Evolutionary conservation across 768 basidiomycete species (phyloP).

Genomic region (Mycena floridula): DNA sequence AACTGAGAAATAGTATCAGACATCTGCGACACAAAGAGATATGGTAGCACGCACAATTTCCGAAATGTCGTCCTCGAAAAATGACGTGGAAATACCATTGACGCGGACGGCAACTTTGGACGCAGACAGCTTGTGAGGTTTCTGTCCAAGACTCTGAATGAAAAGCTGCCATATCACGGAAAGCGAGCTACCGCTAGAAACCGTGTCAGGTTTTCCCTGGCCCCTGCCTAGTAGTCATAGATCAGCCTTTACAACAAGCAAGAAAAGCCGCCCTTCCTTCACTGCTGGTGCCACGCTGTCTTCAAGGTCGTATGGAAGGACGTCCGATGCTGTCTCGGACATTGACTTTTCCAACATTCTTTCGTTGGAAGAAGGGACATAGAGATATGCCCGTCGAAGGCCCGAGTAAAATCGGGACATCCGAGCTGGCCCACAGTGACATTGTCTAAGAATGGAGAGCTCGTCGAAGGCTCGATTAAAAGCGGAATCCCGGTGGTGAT

Average conservation of each 20-base stretch:
- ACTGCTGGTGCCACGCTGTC: slow-evolving; percentile 74
- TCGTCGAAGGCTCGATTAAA: no score
- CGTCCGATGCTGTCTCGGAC: slow-evolving; percentile 53
- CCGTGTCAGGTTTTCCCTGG: no score
- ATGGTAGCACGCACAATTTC: slow-evolving; percentile 49
- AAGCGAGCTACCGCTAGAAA: no score
- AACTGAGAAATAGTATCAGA: slow-evolving; percentile 27
- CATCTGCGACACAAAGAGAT: neutral
- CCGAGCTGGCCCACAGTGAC: no score
- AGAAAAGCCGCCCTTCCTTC: no score
- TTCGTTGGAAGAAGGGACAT: slow-evolving; percentile 77
- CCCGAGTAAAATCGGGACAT: neutral
- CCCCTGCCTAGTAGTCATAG: no score
- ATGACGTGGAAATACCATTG: slow-evolving; percentile 60
- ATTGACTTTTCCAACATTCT: slow-evolving; percentile 81
- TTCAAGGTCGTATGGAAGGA: slow-evolving; percentile 84
- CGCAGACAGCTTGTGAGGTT: slow-evolving; percentile 32
- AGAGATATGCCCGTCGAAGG: slow-evolving; percentile 57
- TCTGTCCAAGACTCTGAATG: slow-evolving; percentile 8
- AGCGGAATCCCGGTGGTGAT: no score
- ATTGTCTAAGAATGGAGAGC: no score
- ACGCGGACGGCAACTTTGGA: slow-evolving; percentile 64
- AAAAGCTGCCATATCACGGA: slow-evolving; percentile 1
- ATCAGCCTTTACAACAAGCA: no score
- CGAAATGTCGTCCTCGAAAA: slow-evolving; percentile 58